A percentile compares a stretch with the other conserved stretches of the same genome.
Evolutionary conservation across 805 yeast species (phyloP).

Genomic region (Metschnikowia hibisci): DNA sequence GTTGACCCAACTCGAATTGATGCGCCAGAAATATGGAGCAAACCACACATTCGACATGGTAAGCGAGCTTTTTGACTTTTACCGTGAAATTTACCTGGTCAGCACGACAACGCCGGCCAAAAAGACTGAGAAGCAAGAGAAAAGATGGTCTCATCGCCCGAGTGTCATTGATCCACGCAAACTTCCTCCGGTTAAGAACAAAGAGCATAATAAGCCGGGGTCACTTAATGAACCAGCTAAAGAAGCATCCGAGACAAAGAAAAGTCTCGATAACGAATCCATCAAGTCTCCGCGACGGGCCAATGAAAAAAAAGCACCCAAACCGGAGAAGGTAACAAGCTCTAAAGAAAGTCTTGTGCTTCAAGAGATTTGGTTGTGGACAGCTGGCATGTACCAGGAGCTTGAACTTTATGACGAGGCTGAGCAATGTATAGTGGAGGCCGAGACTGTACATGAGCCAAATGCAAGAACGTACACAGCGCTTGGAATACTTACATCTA

Average conservation of each 20-base stretch:
- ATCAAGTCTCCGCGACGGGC: not conserved
- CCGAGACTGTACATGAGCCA: constrained; percentile 47
- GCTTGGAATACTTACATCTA: constrained; percentile 45
- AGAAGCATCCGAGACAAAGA: constrained; percentile 13
- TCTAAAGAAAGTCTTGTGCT: constrained; percentile 26
- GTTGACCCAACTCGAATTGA: constrained; percentile 68
- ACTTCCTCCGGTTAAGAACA: constrained; percentile 1
- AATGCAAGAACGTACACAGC: constrained; percentile 48
- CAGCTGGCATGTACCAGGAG: constrained; percentile 59
- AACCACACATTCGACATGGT: constrained; percentile 56
- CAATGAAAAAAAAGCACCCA: not conserved
- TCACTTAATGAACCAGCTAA: constrained; percentile 21
- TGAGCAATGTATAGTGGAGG: constrained; percentile 69
- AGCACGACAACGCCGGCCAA: constrained; percentile 12
- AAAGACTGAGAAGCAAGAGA: constrained; percentile 12
- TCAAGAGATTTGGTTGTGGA: constrained; percentile 72
- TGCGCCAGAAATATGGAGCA: constrained; percentile 57
- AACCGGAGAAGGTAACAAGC: not conserved
- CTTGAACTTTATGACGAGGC: constrained; percentile 56
- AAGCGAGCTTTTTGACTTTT: constrained; percentile 62
- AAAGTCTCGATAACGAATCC: constrained; percentile 3
- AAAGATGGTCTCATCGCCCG: constrained; percentile 40
- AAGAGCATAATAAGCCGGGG: not conserved
- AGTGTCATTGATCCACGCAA: constrained; percentile 34
- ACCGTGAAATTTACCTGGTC: constrained; percentile 46